Percentiles rank a stretch among this genome's conserved stretches.
These are phyloP conservation scores for Colletotrichum sp. DNA, from an alignment of 2,329 filamentous ascomycete species.

Conservation along the genomic window DNA sequence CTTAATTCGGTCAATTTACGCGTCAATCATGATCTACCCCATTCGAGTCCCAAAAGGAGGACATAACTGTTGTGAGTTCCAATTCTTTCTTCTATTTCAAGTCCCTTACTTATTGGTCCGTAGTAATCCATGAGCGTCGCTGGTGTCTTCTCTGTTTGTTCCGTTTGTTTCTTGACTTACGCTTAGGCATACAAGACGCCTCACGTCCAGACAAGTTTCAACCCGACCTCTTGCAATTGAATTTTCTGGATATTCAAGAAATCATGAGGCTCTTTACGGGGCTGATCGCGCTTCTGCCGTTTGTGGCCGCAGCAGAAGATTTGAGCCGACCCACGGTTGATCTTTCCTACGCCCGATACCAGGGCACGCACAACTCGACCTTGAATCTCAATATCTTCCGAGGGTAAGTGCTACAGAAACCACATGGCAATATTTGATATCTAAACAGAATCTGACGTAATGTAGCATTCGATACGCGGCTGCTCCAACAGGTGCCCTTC, in stretches of 20 bases:
- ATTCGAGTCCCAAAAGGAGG: not conserved
- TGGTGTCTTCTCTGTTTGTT: not conserved
- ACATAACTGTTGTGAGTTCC: not conserved
- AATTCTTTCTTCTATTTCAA: not conserved
- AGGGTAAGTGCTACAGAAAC: not conserved
- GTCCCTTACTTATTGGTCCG: not conserved
- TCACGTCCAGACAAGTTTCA: not conserved
- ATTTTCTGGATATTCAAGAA: not conserved
- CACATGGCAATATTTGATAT: not conserved
- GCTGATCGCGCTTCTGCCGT: not conserved
- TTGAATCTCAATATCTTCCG: conserved; percentile 1
- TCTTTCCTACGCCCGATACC: not conserved
- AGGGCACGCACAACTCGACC: not conserved
- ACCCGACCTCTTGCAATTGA: not conserved
- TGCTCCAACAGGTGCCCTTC: not conserved
- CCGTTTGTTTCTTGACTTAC: not conserved
- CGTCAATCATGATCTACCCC: not conserved
- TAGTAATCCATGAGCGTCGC: not conserved
- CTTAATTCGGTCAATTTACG: not conserved
- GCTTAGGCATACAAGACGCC: not conserved
- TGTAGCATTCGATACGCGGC: conserved; percentile 1
- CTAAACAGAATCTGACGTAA: not conserved
- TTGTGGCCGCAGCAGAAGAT: not conserved
- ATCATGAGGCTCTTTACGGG: not conserved
- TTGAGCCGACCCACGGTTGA: not conserved